phyloP scores from a whole-genome alignment of 2,329 filamentous ascomycete genomes.

The Fusarium nisikadoi region DNA sequence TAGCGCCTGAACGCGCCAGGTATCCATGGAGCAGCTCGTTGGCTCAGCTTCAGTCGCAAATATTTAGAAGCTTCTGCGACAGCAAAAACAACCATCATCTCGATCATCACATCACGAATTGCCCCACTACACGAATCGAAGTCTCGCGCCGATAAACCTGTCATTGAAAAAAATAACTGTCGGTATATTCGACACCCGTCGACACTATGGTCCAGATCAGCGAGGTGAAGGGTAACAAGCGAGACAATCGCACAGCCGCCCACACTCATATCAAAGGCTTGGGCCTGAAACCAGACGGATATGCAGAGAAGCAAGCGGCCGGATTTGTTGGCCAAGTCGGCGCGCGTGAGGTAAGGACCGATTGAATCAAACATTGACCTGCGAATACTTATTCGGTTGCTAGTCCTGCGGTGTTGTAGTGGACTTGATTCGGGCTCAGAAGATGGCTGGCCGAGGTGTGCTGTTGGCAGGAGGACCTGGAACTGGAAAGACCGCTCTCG shows the following conservation, averaged over 20 bases:
- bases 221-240: conserved; percentile 92
- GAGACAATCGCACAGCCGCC: conserved; percentile 94
- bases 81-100: conserved; percentile 29
- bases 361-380: background rate
- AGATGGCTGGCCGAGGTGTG: conserved; percentile 96
- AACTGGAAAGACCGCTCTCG: conserved; percentile 96
- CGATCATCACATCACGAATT: conserved; percentile 12
- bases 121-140: conserved; percentile 9
- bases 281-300: conserved; percentile 86
- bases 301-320: conserved; percentile 79
- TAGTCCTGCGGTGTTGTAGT: conserved; percentile 95
- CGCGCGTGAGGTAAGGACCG: conserved; percentile 81
- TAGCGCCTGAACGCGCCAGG: conserved; percentile 43
- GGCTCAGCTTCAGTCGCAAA: conserved; percentile 49
- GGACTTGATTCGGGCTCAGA: conserved; percentile 94
- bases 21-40: conserved; percentile 34
- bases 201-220: conserved; percentile 85
- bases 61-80: conserved; percentile 45
- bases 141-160: background rate
- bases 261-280: conserved; percentile 98
- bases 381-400: conserved; percentile 33
- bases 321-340: conserved; percentile 91
- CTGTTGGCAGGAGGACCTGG: conserved; percentile 93
- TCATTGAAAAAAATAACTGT: conserved; percentile 4
- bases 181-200: conserved; percentile 43